Base-by-base conservation (phyloP, 2,329 filamentous ascomycete species). In the Sporothrix brunneoviolacea region DNA sequence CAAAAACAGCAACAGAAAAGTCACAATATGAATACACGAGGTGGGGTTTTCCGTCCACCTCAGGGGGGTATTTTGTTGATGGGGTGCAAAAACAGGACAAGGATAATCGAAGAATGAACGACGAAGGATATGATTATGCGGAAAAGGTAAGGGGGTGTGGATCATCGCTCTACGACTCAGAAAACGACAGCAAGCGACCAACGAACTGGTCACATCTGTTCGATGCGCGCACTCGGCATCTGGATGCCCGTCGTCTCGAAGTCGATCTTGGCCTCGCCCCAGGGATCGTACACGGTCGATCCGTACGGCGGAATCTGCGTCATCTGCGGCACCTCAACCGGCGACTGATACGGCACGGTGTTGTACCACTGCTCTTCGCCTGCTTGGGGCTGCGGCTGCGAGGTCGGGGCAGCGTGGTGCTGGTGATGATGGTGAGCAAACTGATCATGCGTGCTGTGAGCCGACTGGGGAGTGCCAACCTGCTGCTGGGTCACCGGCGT, bases 171-270 rank as follows among this genome's bases (percentile, higher is more conserved):
- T n/a, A n/a, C n/a, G n/a, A n/a, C n/a, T n/a, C n/a, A n/a, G n/a
- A n/a, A n/a, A n/a, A n/a, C n/a, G n/a, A n/a, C n/a, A n/a, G n/a
- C n/a, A n/a, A n/a, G n/a, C n/a, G n/a, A n/a, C n/a, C n/a, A n/a
- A n/a, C n/a, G n/a, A n/a, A n/a, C n/a, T n/a, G n/a, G n/a, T 15
- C 19, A 82, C 66, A 83, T 69, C 53, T 67, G 74, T 57, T 79
- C 76, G 55, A 83, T 74, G 45, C 79, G 69, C 37, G 71, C 75
- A 60, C 77, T 81, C 10, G 79, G 80, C 64, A 83, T 70, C 63
- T 80, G 78, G 66, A 82, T 73, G 9, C 73, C 70, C 18, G 74
- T 70, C 54, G 82, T 78, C 36, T 78, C 77, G 51, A 72, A 80
- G 57, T 82, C 79, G 21, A 78, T 65, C 66, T 83, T 82, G 37